Base-by-base conservation (phyloP, 1,284 basidiomycete genomes). In the Trametes polyzona region DNA sequence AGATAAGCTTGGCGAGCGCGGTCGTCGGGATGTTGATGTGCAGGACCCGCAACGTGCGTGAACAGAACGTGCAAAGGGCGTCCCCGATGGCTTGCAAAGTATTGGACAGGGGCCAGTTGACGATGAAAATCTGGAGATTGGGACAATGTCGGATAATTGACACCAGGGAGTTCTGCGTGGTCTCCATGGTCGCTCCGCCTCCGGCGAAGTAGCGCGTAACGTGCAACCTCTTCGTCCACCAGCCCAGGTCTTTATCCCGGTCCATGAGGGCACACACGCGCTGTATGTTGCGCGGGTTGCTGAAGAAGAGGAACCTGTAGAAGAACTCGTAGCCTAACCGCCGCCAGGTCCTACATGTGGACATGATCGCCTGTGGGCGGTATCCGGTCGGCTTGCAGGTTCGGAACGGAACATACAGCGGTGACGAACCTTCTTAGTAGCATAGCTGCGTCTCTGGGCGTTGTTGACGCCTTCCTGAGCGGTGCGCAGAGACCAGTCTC, bases 101-200 rank as follows among this genome's bases (percentile, higher is more conserved):
- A 12, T 66, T 64, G 7, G 79, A 74, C 70, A 89, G 75, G 0
- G 86, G 82, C 74, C 79, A 83, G 55, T 87, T 86, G 47, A 87
- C 73, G 30, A 87, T 74, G 69, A 90, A 88, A 9, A 86, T 82
- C 59, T 88, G 81, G 44, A 90, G 80, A 59, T 89, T 88, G 5
- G 84, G 84, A 61, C 85, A 87, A 56, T 81, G 83, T 10, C 73
- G 72, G 35, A 89, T 79, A 53, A 88, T 76, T 16, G 79, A 75
- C 5, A 79, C 69, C 36, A 84, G 73, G 33, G 80, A 70, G 42
- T 74, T 70, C 62, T 83, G 78, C n/a, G 82, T 68, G 21, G 78
- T 74, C 9, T 74, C 67, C 50, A 78, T 68, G 23, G 77, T 74
- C 10, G 68, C 71, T 39, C 65, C 74, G 47, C 67, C 68, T 1